These are phyloP conservation scores for Rhytidhysteron rufulum DNA, from an alignment of 2,329 filamentous ascomycete species.

Conservation along the genomic window DNA sequence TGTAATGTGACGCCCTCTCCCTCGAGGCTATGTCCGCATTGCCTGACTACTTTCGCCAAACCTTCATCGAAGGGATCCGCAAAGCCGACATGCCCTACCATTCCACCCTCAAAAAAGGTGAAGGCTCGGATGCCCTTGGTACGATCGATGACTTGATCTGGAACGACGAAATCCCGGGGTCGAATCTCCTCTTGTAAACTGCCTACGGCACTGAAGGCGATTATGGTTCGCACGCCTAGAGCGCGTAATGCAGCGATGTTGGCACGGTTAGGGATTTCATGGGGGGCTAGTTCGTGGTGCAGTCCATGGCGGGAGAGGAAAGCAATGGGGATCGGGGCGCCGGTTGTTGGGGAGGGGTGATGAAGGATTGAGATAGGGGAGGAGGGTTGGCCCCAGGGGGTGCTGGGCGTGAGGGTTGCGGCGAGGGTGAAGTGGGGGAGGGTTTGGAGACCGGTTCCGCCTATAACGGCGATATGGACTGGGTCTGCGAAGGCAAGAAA, in stretches of 20 bases:
- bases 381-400: slow-evolving; percentile 83
- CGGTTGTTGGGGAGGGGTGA: slow-evolving; percentile 69
- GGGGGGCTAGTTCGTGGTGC: slow-evolving; percentile 84
- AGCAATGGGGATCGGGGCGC: slow-evolving; percentile 63
- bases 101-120: slow-evolving; percentile 90
- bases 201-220: slow-evolving; percentile 94
- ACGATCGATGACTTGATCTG: slow-evolving; percentile 94
- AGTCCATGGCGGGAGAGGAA: slow-evolving; percentile 91
- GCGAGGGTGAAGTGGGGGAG: slow-evolving; percentile 84
- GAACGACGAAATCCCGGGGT: slow-evolving; percentile 94
- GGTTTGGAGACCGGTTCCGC: slow-evolving; percentile 82
- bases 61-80: slow-evolving; percentile 88
- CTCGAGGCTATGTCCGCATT: slow-evolving; percentile 71
- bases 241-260: slow-evolving; percentile 96
- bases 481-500: too few relatives aligned
- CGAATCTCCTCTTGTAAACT: slow-evolving; percentile 88
- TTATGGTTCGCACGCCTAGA: slow-evolving; percentile 83
- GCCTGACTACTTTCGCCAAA: slow-evolving; percentile 71
- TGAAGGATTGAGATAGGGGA: slow-evolving; percentile 81
- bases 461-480: slow-evolving; percentile 50
- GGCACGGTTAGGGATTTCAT: slow-evolving; percentile 90
- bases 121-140: slow-evolving; percentile 93
- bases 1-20: slow-evolving; percentile 84
- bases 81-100: slow-evolving; percentile 92
- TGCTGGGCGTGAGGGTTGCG: slow-evolving; percentile 69